Evolutionary conservation across 2,329 filamentous ascomycete genomes (phyloP), one percentile per base, ranked within the genome.

Genomic region (Epichloe sp.): DNA sequence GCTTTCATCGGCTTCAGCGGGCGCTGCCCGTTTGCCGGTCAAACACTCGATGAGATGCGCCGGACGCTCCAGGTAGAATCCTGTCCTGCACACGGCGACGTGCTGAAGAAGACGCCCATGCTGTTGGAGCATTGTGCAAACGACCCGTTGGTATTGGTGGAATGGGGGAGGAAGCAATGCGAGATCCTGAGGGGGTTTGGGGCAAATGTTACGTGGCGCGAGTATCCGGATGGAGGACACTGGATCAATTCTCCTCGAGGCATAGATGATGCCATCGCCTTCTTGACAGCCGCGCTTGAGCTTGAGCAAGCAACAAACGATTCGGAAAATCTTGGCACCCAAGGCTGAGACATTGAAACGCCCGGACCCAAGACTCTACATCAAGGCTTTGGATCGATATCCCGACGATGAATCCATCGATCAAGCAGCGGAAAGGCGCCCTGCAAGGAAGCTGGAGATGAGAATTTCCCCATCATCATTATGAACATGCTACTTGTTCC

Each of bases 91-190:
- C 56, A 63, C 44, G 55, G 65, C 47, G 56, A 59, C 10, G 58
- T 69, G 1, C 15, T 73, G n/a, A 54, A 57, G 21, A 62, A 66
- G 12, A 75, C 71, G 46, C 72, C 71, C 0, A 58, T 71, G 6
- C 62, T 76, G 44, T 57, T 76, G 1, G 65, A 71, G 49, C 72
- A 76, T 53, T 74, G 71, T 48, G 52, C 57, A 1, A 67, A 76
- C 43, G 73, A 76, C 53, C 64, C 66, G 1, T 54, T 71, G 5
- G 68, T 75, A 1, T 56, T 64, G 51, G 54, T 73, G 1, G 55
- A 60, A 14, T 60, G 65, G 5, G 5, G 72, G 0, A 56, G 63
- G 11, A 52, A 58, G 4, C 48, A 73, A 48, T 56, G 63, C 12
- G 63, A 69, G 5, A 58, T 59, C 0, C 56, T 76, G 36, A 36